Evolutionary conservation across 441 rosid species (phyloP), one percentile per base, ranked within the genome.

Genomic region (Erodium trifolium): DNA sequence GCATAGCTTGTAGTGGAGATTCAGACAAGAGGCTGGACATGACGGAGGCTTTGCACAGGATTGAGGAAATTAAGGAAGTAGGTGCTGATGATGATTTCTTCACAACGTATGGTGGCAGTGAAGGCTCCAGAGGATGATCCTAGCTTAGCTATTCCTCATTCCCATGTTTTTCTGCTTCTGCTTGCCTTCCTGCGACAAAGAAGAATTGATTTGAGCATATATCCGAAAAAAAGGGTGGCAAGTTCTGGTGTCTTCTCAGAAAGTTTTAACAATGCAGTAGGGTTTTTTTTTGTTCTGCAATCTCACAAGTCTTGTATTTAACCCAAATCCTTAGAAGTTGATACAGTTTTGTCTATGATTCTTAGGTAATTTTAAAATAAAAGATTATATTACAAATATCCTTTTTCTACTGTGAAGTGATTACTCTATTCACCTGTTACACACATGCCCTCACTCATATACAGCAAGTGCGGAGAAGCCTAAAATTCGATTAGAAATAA

Each of bases 11-110:
- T 60, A n/a, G 64, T 60, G 64, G n/a, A 60, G 64, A 60, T 19
- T 11, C 31, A 12, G 64, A 60, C 64, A 60, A 60, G 64, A 60
- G 64, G 34, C 31, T 23, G 64, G 64, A 60, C 35, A 23, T 60
- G 64, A 23, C 19, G 34, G 64, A 60, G 31, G 64, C 31, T 60
- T 13, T 60, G 13, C 13, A 19, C 34, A 60, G 31, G 13, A 60
- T 60, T 23, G 23, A 60, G 16, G 64, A 60, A 23, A 23, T 60
- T 0, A 60, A 60, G 13, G 64, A 60, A 55, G 62, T 18, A 8
- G 19, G 23, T 17, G 62, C 7, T 55, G 62, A 55, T 55, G 62
- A 55, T 55, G 18, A 14, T 37, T 37, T 37, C 41, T 37, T 37
- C 41, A 37, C 41, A 37, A 37, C 41, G 23, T 55, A 55, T 18